Evolutionary conservation across 306 rosid species (phyloP).

Genomic region (Glycine tomentella): DNA sequence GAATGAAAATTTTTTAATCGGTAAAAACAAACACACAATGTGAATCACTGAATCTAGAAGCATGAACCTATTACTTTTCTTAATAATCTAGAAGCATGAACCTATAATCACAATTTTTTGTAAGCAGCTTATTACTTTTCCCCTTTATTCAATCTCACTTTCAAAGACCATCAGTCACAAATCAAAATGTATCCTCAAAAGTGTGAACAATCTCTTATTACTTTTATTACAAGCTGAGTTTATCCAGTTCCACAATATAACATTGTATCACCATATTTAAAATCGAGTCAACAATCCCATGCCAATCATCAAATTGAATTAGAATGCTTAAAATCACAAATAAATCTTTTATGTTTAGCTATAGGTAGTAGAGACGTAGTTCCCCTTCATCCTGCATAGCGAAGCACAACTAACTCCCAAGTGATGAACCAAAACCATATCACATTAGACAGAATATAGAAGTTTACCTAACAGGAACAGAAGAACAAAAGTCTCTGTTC

Average conservation of each 20-base stretch:
- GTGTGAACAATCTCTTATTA: not conserved
- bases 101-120: not conserved
- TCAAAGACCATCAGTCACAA: not conserved
- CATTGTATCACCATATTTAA: not conserved
- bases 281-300: not conserved
- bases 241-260: slow-evolving; percentile 12
- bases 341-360: not conserved
- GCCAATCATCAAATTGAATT: slow-evolving; percentile 13
- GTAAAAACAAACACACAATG: slow-evolving; percentile 16
- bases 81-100: too few species aligned
- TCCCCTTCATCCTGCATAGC: not conserved
- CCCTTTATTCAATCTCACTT: too few species aligned
- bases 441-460: too few species aligned
- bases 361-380: not conserved
- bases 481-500: slow-evolving; percentile 60
- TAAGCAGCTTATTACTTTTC: not conserved
- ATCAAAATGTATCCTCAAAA: not conserved
- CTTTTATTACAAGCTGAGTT: not conserved
- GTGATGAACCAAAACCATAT: too few species aligned
- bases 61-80: slow-evolving; percentile 29
- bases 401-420: too few species aligned
- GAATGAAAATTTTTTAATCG: not conserved
- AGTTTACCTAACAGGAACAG: too few species aligned
- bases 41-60: slow-evolving; percentile 7
- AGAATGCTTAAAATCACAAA: slow-evolving; percentile 13